Percentiles rank a stretch among this genome's conserved stretches.
These are phyloP conservation scores for Penicillium sp. DNA, from an alignment of 2,329 filamentous ascomycete species.

Conservation along the genomic window DNA sequence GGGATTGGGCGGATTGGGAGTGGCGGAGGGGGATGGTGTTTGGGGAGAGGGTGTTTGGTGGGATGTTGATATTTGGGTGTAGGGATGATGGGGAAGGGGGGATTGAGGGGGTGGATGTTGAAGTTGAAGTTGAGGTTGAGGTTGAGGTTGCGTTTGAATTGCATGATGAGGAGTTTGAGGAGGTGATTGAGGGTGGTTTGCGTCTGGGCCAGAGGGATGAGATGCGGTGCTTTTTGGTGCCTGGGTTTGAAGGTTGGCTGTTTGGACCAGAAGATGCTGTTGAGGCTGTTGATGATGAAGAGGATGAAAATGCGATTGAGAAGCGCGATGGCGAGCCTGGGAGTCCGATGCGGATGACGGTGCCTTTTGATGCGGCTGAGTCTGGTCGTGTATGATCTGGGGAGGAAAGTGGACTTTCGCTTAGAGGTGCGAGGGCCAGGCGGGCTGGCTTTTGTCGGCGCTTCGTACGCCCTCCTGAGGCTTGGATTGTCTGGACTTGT, in stretches of 20 bases:
- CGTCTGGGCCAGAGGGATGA: slow-evolving; percentile 22
- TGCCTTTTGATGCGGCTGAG: slow-evolving; percentile 37
- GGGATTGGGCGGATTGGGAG: slow-evolving; percentile 30
- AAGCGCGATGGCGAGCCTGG: slow-evolving; percentile 31
- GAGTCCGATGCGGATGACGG: slow-evolving; percentile 36
- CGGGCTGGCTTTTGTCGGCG: slow-evolving; percentile 28
- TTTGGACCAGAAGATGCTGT: slow-evolving; percentile 6
- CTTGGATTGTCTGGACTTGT: slow-evolving; percentile 33
- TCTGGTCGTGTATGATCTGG: slow-evolving; percentile 27
- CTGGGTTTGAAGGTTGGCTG: background rate
- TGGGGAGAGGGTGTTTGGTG: slow-evolving; percentile 38
- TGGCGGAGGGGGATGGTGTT: slow-evolving; percentile 28
- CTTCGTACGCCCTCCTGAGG: slow-evolving; percentile 45
- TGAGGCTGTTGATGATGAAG: slow-evolving; percentile 34
- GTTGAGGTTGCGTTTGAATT: slow-evolving; percentile 6
- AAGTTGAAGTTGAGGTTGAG: slow-evolving; percentile 11
- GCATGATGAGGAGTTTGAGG: slow-evolving; percentile 2
- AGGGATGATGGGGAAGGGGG: slow-evolving; percentile 9
- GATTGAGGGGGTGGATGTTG: background rate
- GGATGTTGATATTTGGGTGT: slow-evolving; percentile 10
- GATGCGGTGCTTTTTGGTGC: slow-evolving; percentile 15
- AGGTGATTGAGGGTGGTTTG: slow-evolving; percentile 33
- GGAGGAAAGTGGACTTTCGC: slow-evolving; percentile 24
- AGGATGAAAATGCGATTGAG: slow-evolving; percentile 35
- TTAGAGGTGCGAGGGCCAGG: slow-evolving; percentile 25